phyloP scores from a whole-genome alignment of 2,329 filamentous ascomycete species.

The Dryadomyces sulphureus region DNA sequence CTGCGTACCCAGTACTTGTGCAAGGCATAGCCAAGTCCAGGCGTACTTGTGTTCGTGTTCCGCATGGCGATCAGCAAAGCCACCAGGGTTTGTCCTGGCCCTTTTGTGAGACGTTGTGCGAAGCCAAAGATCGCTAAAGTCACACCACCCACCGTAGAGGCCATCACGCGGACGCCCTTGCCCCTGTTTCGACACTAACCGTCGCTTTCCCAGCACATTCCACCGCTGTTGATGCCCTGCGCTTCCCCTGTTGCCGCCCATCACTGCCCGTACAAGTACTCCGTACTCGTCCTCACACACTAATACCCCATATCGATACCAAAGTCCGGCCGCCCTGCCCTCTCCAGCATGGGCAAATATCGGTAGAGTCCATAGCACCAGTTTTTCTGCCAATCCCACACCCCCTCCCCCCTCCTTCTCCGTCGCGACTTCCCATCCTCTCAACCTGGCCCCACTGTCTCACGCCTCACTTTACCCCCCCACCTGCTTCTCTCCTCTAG shows the following conservation, averaged over 20 bases:
- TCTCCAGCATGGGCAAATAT: too few species aligned
- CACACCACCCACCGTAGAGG: neutral
- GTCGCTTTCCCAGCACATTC: neutral
- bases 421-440: conserved; percentile 1
- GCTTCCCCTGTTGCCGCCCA: too few species aligned
- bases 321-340: neutral
- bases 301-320: conserved; percentile 2
- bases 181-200: neutral
- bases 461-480: conserved; percentile 1
- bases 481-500: neutral
- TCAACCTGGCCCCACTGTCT: neutral
- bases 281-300: too few species aligned
- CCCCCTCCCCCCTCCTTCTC: conserved; percentile 1
- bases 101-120: neutral
- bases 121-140: neutral
- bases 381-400: neutral
- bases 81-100: neutral
- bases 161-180: neutral
- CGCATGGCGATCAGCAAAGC: neutral
- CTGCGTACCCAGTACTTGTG: too few species aligned
- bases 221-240: neutral
- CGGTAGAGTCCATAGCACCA: neutral
- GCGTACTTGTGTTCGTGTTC: too few species aligned
- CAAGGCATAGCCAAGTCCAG: too few species aligned
- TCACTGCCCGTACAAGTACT: too few species aligned